phyloP scores from a whole-genome alignment of 2,329 filamentous ascomycete species.

The Phyllosticta capitalensis region DNA sequence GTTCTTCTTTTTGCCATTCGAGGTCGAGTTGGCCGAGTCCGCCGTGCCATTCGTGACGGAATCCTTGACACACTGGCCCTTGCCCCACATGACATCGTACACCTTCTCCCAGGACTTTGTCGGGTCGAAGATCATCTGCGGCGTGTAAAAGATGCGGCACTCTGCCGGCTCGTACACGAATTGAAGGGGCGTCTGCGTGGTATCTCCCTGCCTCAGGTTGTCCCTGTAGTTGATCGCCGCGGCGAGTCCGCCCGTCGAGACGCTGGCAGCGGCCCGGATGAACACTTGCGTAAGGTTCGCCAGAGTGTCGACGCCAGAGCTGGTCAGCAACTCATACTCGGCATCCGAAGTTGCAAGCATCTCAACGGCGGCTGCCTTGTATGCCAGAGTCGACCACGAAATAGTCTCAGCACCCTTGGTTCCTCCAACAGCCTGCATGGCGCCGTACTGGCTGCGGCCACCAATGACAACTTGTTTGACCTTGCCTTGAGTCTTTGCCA shows the following conservation, averaged over 20 bases:
- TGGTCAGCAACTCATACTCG: conserved; percentile 18
- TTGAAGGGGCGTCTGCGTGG: conserved; percentile 39
- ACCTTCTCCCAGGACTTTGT: conserved; percentile 42
- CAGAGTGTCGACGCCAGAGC: conserved; percentile 14
- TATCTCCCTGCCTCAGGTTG: conserved; percentile 20
- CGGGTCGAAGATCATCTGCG: conserved; percentile 43
- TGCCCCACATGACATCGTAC: conserved; percentile 21
- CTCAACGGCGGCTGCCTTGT: background rate
- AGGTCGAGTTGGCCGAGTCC: background rate
- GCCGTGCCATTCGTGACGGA: conserved; percentile 7
- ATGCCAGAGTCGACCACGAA: background rate
- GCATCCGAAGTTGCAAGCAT: background rate
- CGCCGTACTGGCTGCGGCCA: conserved; percentile 31
- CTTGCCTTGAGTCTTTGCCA: conserved; percentile 36
- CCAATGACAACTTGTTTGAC: conserved; percentile 35
- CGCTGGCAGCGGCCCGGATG: background rate
- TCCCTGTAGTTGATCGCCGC: conserved; percentile 25
- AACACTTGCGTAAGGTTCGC: background rate
- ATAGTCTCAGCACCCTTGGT: conserved; percentile 35
- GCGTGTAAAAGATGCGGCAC: conserved; percentile 52
- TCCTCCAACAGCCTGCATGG: conserved; percentile 37
- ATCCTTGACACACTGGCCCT: conserved; percentile 16
- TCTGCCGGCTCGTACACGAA: conserved; percentile 53
- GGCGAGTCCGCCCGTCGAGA: background rate
- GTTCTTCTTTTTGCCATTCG: background rate